phyloP scores from a whole-genome alignment of 306 rosid genomes.

The Cucurbita ficifolia region DNA sequence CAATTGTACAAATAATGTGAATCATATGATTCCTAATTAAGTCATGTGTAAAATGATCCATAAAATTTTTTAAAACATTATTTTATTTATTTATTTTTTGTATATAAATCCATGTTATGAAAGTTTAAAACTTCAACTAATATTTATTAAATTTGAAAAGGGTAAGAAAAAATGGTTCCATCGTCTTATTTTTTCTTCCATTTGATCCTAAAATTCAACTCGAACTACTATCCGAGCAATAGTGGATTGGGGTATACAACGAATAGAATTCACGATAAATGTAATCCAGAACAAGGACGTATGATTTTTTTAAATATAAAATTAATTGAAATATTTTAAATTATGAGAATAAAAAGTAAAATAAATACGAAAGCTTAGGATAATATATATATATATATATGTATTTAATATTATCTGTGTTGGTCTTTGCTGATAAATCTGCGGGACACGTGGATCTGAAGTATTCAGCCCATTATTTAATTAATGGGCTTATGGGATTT shows the following conservation, averaged over 20 bases:
- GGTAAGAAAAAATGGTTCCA: no score
- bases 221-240: no score
- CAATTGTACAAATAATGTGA: not conserved
- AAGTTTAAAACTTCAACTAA: no score
- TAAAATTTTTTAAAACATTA: not conserved
- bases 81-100: no score
- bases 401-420: not conserved
- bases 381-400: not conserved
- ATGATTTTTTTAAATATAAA: no score
- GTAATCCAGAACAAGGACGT: no score
- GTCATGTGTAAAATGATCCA: not conserved
- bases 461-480: not conserved
- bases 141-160: no score
- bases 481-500: not conserved
- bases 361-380: not conserved
- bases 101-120: no score
- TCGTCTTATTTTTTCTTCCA: no score
- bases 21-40: not conserved
- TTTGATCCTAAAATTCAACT: no score
- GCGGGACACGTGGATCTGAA: not conserved
- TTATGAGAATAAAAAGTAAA: not conserved
- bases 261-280: no score
- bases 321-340: not conserved
- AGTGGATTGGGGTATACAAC: no score
- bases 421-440: not conserved